Evolutionary conservation across 2,329 filamentous ascomycete species (phyloP).

Genomic region (Tolypocladium tropicale): DNA sequence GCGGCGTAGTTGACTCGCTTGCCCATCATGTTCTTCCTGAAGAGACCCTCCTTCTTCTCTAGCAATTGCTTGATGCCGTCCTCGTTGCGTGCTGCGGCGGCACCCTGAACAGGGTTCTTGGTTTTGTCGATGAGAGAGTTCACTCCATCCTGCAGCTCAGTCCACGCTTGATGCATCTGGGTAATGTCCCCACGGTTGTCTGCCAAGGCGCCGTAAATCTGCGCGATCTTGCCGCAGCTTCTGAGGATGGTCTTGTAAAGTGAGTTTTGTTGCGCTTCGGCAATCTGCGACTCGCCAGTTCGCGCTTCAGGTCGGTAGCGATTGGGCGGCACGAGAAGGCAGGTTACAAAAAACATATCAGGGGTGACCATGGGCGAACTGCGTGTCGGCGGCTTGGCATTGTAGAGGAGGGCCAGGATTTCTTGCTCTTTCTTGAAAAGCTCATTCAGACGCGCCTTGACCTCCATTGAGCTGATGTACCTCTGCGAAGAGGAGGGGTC

Average conservation of each 20-base stretch:
- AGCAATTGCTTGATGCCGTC: constrained; percentile 96
- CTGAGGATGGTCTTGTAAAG: constrained; percentile 80
- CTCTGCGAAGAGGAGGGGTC: constrained; percentile 38
- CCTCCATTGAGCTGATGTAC: constrained; percentile 76
- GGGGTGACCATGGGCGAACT: constrained; percentile 50
- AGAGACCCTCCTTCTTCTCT: constrained; percentile 97
- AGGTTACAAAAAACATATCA: constrained; percentile 91
- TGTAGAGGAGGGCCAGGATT: constrained; percentile 75
- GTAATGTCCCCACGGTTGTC: constrained; percentile 42
- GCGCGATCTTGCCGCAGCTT: constrained; percentile 60
- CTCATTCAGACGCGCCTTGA: constrained; percentile 64
- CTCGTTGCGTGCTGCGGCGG: constrained; percentile 67
- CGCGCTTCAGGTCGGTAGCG: constrained; percentile 79
- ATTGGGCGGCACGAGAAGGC: constrained; percentile 83
- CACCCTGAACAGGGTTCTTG: constrained; percentile 71
- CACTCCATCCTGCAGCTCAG: constrained; percentile 76
- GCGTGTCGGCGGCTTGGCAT: constrained; percentile 54
- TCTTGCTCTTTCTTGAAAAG: constrained; percentile 85
- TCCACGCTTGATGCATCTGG: constrained; percentile 72
- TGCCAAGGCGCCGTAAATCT: constrained; percentile 49
- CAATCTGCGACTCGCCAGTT: constrained; percentile 69
- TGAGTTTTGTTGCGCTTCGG: constrained; percentile 80
- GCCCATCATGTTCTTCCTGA: constrained; percentile 99
- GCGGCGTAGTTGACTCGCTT: constrained; percentile 99
- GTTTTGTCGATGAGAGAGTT: constrained; percentile 90